A percentile compares a stretch with the other conserved stretches of the same genome.
phyloP scores from a whole-genome alignment of 306 rosid species.

The Fagus crenata region DNA sequence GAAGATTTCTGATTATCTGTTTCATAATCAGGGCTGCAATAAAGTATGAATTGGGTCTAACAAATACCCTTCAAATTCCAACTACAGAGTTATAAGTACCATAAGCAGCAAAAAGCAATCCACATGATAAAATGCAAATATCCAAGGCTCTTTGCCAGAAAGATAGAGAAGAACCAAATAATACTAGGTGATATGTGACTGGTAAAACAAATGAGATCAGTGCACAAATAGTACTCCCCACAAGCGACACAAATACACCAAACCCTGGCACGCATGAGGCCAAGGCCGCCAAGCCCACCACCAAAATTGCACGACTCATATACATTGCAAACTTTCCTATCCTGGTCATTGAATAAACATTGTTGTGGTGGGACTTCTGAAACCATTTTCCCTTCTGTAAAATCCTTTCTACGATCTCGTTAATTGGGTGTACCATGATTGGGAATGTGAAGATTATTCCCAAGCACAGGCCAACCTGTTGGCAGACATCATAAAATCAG shows the following conservation, averaged over 20 bases:
- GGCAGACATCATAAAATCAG: not conserved
- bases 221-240: slow-evolving; percentile 85
- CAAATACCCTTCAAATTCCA: slow-evolving; percentile 47
- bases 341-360: slow-evolving; percentile 24
- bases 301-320: slow-evolving; percentile 64
- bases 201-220: slow-evolving; percentile 86
- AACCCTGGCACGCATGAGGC: slow-evolving; percentile 77
- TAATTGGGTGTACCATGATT: slow-evolving; percentile 76
- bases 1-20: not conserved
- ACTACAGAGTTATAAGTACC: slow-evolving; percentile 68
- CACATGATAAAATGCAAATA: slow-evolving; percentile 50
- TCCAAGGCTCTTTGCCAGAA: slow-evolving; percentile 61
- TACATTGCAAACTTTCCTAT: slow-evolving; percentile 35
- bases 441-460: slow-evolving; percentile 89
- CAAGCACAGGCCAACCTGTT: slow-evolving; percentile 79
- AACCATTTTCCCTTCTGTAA: slow-evolving; percentile 33
- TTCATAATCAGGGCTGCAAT: not conserved
- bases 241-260: slow-evolving; percentile 70
- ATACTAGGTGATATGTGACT: slow-evolving; percentile 63
- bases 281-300: slow-evolving; percentile 49
- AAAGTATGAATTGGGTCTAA: not conserved
- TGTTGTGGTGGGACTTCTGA: slow-evolving; percentile 16
- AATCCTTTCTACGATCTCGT: slow-evolving; percentile 74
- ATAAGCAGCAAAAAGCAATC: slow-evolving; percentile 74
- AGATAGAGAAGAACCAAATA: slow-evolving; percentile 64